phyloP scores from a whole-genome alignment of 768 basidiomycete species.

The Galerina sulciceps region DNA sequence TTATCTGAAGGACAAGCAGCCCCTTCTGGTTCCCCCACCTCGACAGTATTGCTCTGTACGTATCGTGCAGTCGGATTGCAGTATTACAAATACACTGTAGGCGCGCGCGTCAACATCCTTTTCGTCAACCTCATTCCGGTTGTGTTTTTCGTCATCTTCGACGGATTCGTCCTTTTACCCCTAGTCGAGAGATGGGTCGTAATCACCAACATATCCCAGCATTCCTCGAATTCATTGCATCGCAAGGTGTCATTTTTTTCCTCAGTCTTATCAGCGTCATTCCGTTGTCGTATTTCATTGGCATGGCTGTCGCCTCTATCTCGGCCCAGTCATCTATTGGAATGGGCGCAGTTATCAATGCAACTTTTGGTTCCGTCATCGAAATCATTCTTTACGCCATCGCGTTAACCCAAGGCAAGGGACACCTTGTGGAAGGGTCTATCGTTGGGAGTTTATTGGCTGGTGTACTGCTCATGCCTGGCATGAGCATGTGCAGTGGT shows the following conservation, averaged over 20 bases:
- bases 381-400: slow-evolving; percentile 94
- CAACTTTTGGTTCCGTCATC: slow-evolving; percentile 97
- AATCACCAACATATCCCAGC: slow-evolving; percentile 61
- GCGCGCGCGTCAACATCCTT: slow-evolving; percentile 97
- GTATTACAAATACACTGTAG: slow-evolving; percentile 99
- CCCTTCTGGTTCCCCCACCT: slow-evolving; percentile 78
- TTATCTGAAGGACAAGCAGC: slow-evolving; percentile 88
- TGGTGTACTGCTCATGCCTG: slow-evolving; percentile 96
- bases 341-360: slow-evolving; percentile 99
- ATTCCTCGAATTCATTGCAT: slow-evolving; percentile 70
- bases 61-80: slow-evolving; percentile 89
- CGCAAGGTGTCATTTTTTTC: slow-evolving; percentile 80
- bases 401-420: slow-evolving; percentile 89
- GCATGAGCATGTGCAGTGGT: slow-evolving; percentile 91
- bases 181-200: slow-evolving; percentile 64
- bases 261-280: slow-evolving; percentile 90
- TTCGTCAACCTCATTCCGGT: slow-evolving; percentile 94
- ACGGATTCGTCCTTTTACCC: slow-evolving; percentile 82
- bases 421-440: slow-evolving; percentile 93
- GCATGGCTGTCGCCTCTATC: slow-evolving; percentile 99
- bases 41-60: slow-evolving; percentile 92
- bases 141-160: slow-evolving; percentile 96
- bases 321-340: slow-evolving; percentile 98
- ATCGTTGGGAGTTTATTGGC: slow-evolving; percentile 95
- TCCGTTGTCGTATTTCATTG: slow-evolving; percentile 98